These are phyloP conservation scores for Colletotrichum sidae DNA, from an alignment of 2,329 filamentous ascomycete genomes.

Conservation along the genomic window DNA sequence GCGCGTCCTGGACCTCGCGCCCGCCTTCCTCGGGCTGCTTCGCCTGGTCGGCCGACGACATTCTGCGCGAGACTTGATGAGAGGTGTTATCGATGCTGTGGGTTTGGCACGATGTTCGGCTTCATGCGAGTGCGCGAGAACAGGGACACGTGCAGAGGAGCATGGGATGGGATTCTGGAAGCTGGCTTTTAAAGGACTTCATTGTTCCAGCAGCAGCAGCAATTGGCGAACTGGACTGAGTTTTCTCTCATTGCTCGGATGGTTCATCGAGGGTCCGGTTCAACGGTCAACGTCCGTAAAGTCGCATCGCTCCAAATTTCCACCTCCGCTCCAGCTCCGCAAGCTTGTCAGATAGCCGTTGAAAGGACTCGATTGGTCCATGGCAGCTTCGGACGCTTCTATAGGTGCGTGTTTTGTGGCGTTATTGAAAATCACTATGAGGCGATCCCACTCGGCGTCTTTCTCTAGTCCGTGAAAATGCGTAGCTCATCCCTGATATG, in stretches of 20 bases:
- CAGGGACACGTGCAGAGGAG: no score
- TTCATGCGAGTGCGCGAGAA: conserved; percentile 25
- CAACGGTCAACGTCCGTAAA: conserved; percentile 17
- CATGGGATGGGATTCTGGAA: no score
- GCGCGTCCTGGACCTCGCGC: conserved; percentile 17
- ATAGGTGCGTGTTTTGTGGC: conserved; percentile 12
- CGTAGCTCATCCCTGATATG: conserved; percentile 9
- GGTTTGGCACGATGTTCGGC: conserved; percentile 6
- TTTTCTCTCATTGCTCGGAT: neutral
- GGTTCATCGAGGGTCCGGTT: neutral
- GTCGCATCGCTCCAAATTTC: neutral
- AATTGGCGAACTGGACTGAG: neutral
- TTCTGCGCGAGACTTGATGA: neutral
- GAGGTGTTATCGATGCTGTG: conserved; percentile 3
- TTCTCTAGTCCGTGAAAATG: neutral
- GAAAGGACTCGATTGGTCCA: conserved; percentile 10
- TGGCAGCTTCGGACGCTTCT: neutral
- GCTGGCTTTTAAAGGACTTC: no score
- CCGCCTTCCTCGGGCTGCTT: conserved; percentile 27
- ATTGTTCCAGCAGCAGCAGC: neutral
- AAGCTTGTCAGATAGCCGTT: conserved; percentile 2
- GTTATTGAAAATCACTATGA: conserved; percentile 25
- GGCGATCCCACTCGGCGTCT: neutral
- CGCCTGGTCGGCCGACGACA: conserved; percentile 22
- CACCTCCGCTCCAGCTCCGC: conserved; percentile 3